Evolutionary conservation across 352 stramenopile species (phyloP).

Genomic region (Saprolegnia parasitica): DNA sequence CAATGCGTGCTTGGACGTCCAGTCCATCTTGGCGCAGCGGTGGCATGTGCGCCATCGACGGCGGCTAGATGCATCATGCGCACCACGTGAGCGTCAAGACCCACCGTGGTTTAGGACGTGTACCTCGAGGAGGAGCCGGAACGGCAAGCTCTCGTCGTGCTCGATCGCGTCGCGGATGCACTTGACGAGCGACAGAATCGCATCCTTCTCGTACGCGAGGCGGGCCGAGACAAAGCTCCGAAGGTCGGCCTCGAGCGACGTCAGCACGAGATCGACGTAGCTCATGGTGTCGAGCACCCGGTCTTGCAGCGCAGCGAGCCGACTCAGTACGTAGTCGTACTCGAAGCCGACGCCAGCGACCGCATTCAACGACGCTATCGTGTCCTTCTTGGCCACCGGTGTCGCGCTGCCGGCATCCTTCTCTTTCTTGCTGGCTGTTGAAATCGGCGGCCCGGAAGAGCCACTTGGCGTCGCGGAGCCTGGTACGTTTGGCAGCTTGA

Average conservation of each 20-base stretch:
- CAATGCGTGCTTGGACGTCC: conserved; percentile 48
- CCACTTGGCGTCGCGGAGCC: conserved; percentile 23
- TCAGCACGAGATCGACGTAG: not conserved
- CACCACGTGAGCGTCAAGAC: not conserved
- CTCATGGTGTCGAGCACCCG: conserved; percentile 38
- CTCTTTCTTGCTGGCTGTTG: not conserved
- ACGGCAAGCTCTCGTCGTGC: conserved; percentile 51
- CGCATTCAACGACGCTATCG: conserved; percentile 43
- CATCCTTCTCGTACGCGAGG: conserved; percentile 42
- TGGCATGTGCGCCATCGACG: conserved; percentile 50
- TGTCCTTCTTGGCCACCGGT: conserved; percentile 30
- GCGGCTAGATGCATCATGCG: conserved; percentile 35
- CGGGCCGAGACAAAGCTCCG: conserved; percentile 40
- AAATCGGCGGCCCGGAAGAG: not conserved
- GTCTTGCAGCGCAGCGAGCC: conserved; percentile 49
- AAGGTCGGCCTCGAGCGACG: conserved; percentile 43
- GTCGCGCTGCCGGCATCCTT: conserved; percentile 18
- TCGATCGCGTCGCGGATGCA: conserved; percentile 54
- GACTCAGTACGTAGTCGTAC: conserved; percentile 44
- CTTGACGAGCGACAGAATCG: conserved; percentile 43
- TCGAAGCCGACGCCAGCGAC: conserved; percentile 58
- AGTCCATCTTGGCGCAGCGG: conserved; percentile 47
- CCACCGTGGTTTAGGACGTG: conserved; percentile 13
- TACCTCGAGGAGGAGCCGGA: conserved; percentile 58
- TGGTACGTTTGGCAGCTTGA: conserved; percentile 10